Base-by-base conservation (phyloP, 2,329 filamentous ascomycete species). In the Colletotrichum eremochloae region DNA sequence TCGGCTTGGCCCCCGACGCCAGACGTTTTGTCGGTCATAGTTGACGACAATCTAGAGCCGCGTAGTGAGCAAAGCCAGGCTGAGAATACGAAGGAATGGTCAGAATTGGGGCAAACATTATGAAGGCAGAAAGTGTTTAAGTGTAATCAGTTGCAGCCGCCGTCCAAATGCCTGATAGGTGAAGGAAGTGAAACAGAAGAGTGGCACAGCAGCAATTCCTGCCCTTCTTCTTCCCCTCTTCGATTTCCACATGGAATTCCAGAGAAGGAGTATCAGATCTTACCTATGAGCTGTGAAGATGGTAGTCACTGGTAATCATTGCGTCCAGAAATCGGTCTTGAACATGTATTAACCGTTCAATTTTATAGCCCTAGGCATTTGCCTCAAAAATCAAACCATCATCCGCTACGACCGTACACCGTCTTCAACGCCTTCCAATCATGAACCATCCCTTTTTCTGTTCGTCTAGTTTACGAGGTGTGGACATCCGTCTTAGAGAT, bases 401-500 rank as follows among this genome's bases (percentile, higher is more conserved):
- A 63, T 24, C 66, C 42, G 50, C 65, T 63, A 31, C 48, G 14
- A 67, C 36, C 18, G 38, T 42, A 42, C 2, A 36, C 33, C 31
- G 44, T 61, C 48, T 63, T 31, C 62, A 67, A 66, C 46, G 69
- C 55, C 69, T n/a, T 42, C 38, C 56, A 20, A 46, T 61, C 12
- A 50, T 52, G 18, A 46, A 15, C 44, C 29, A 7, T 36, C 42
- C 24, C 44, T 38, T 48, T 46, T n/a, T 20, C 29, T 40, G 8
- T 29, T 67, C 3, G 18, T 58, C 42, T 56, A 33, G 2, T 55
- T 42, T 66, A 77, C 33, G 74, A 77, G 20, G 73, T 76, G 64
- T 76, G 76, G 29, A 77, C 78, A 18, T 77, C 76, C n/a, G 76
- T 68, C 74, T 77, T 76, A 5, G 75, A 75, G 33, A 77, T 75